Base-by-base conservation (phyloP, 148 eudicot genomes). In the Beta vulgaris region DNA sequence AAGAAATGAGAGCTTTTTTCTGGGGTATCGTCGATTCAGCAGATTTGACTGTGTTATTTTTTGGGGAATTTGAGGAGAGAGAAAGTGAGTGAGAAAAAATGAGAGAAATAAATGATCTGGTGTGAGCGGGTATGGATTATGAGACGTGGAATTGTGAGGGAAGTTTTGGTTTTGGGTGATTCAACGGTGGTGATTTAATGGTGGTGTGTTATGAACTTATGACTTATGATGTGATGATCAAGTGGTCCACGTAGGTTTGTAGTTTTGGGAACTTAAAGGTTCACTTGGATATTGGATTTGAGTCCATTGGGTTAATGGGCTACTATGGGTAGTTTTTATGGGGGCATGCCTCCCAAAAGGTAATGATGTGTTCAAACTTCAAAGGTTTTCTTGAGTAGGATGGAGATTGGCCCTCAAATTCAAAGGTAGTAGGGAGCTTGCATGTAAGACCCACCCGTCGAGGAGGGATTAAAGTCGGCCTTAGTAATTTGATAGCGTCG, bases 151-250 rank as follows among this genome's bases (percentile, higher is more conserved):
- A 10, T 23, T 72, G 64, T 34, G 63, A 72, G 29, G n/a, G n/a
- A n/a, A 23, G 21, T 15, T 2, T 1, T 35, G 43, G 23, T 7
- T 14, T 7, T 4, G 39, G 55, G 43, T 48, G 60, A 69, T 69
- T 46, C 15, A 66, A 59, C 75, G 75, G 66, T 25, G 37, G 57
- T 26, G 60, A 32, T 70, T n/a, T 36, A 69, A 49, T 32, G 60
- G 12, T 23, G 16, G 3, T 28, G 18, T 46, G 19, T 28, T 32
- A 18, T n/a, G n/a, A n/a, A n/a, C n/a, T n/a, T n/a, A n/a, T n/a
- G n/a, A n/a, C n/a, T n/a, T n/a, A n/a, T 49, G 60, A 49, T 71
- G 67, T 73, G 76, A 73, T 40, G 68, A 73, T 73, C 76, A 19
- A 40, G 18, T 29, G 36, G 76, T 73, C 67, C 68, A 73, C 76